Base-by-base conservation (phyloP, 2,329 filamentous ascomycete genomes). In the Apiospora sp. region DNA sequence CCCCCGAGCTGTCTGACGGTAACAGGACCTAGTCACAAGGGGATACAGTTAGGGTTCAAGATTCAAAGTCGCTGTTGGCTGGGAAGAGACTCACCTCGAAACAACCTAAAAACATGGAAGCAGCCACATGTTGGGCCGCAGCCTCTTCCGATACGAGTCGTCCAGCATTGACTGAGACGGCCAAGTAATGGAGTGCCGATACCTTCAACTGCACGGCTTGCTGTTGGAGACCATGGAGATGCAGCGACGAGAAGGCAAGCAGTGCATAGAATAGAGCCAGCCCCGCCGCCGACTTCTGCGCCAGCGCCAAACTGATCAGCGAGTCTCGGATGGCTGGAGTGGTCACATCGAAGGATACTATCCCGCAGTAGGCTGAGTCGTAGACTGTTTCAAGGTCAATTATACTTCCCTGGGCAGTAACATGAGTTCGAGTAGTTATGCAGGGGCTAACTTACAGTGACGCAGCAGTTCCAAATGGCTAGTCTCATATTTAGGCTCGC, bases 61-160 rank as follows among this genome's bases (percentile, higher is more conserved):
- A 8, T 4, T 1, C 8, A 3, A n/a, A 51, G 48, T 27, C 24
- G 13, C 8, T 27, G 0, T 10, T 1, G 3, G 48, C 2, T n/a
- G 16, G 10, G 7, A 8, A 19, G 19, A 19, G 27, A 34, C 75
- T 61, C 30, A 80, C 79, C 74, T 81, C 80, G 46, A 79, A 80
- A 3, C 76, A 73, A 41, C 77, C 77, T 1, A 81, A 73, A 8
- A 80, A 70, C 79, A 81, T 81, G n/a, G 75, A 78, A 3, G 80
- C 74, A 19, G 79, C 78, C 13, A 80, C 73, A 54, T 81, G 80
- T 24, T 79, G 80, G 24, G 76, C 70, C 14, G 78, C 34, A n/a
- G 58, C 78, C 74, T 75, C 74, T 1, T 70, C n/a, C 3, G 71
- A 41, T 4, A 75, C 71, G 12, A 70, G 71, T 4, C 72, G 49